Percentiles rank a stretch among this genome's conserved stretches.
Conservation (phyloP, 2,329 filamentous ascomycete genomes). For the Aspergillus sp. region DNA sequence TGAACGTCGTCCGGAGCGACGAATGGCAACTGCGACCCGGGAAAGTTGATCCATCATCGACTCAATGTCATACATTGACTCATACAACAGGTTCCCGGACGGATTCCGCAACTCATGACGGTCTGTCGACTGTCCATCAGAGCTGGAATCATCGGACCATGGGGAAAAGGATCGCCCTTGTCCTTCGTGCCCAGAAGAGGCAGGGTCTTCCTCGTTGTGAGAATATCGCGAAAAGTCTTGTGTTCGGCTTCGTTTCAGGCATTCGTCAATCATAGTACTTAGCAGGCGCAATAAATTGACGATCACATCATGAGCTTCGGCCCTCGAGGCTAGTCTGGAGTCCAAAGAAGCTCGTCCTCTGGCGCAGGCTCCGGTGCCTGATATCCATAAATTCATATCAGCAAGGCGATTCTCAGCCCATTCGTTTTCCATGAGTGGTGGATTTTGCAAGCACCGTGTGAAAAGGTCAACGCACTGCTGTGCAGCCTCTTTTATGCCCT, state of each 20-base stretch:
- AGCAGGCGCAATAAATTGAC: background rate
- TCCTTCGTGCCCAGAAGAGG: background rate
- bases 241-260: background rate
- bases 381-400: conserved; percentile 15
- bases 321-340: background rate
- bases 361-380: conserved; percentile 4
- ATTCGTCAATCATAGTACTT: background rate
- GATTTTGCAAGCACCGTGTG: background rate
- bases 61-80: conserved; percentile 12
- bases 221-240: accelerated
- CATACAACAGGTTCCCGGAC: background rate
- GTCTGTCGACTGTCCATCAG: background rate
- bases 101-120: background rate
- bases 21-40: conserved; percentile 11
- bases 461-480: background rate
- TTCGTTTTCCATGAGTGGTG: conserved; percentile 6
- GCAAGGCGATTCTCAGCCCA: conserved; percentile 17
- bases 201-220: background rate
- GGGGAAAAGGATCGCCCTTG: background rate
- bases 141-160: background rate
- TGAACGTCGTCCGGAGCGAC: conserved; percentile 4
- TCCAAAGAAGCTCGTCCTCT: conserved; percentile 10
- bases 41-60: conserved; percentile 12
- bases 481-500: background rate
- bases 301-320: conserved; percentile 5